Base-by-base conservation (phyloP, 176 grass and related monocot genomes). In the Elaeis guineensis region DNA sequence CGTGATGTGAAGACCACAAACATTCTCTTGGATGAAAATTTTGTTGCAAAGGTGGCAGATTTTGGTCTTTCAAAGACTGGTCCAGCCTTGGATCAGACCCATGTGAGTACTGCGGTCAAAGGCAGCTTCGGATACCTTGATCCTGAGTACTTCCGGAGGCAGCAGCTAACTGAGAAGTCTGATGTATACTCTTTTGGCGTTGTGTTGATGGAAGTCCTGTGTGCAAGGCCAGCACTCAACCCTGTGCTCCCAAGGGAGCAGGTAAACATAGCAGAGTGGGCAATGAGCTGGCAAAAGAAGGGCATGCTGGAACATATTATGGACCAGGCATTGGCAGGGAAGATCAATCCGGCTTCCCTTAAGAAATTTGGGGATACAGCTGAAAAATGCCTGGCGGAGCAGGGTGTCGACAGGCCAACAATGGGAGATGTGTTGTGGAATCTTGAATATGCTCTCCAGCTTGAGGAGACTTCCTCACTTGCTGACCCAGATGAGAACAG, bases 181-280 rank as follows among this genome's bases (percentile, higher is more conserved):
- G 60, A 63, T 49, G 60, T 63, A 2, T 63, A 63, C 18, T 63
- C 60, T 19, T 63, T 63, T 12, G 60, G 60, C 16, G 60, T 63
- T 9, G 60, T 63, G 0, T 14, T 63, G 60, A 49, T 63, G 60
- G 60, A 63, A 39, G 60, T 63, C 9, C 60, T 63, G 19, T 63
- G 60, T 20, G 60, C 60, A 21, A 63, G 60, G 60, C 60, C 60
- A 22, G 60, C 60, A 5, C 60, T 63, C 60, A 63, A 49, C 60
- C 60, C 60, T 7, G 60, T 63, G 18, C 60, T 63, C 9, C 60
- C 60, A 11, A 63, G 60, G 60, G 60, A 63, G 18, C 60, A 63
- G 60, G 60, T 63, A 7, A 63, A 63, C 60, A 63, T 63, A n/a
- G 60, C 60, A 39, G 60, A 63, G 17, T 63, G 60, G 60, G 60